Conservation (phyloP, 257 asterid species). For the Ligustrum vulgare region DNA sequence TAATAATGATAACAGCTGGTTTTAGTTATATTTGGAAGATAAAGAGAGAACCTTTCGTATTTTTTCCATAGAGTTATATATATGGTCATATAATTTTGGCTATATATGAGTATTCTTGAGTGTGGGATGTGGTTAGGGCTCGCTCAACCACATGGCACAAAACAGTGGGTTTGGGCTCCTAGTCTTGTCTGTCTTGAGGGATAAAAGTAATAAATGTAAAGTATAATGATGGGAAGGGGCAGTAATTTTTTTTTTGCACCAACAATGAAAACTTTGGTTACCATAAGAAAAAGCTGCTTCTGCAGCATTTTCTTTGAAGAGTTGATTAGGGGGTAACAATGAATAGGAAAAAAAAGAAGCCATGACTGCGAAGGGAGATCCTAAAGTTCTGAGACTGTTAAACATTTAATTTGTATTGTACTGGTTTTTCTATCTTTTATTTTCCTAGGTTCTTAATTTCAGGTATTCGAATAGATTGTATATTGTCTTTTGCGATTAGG, state of each 20-base stretch:
- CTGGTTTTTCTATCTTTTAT: background rate
- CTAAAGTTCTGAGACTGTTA: background rate
- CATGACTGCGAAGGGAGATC: background rate
- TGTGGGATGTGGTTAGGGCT: too few species aligned
- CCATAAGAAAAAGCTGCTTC: background rate
- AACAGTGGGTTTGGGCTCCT: too few species aligned
- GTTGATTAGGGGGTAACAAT: background rate
- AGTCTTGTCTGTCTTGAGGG: too few species aligned
- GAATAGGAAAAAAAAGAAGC: background rate
- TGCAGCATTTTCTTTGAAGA: background rate
- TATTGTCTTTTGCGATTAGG: background rate
- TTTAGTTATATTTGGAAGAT: background rate
- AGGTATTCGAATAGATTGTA: background rate
- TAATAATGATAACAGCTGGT: conserved; percentile 5
- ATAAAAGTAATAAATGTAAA: background rate
- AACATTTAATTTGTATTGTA: background rate
- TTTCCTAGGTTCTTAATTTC: background rate
- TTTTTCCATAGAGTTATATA: background rate
- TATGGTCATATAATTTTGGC: background rate
- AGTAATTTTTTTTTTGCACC: background rate
- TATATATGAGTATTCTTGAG: too few species aligned
- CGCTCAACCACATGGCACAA: too few species aligned
- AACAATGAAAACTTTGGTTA: background rate
- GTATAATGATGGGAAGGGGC: background rate
- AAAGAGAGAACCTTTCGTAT: background rate